phyloP scores from a whole-genome alignment of 768 basidiomycete species.

The Myochromella boudieri region DNA sequence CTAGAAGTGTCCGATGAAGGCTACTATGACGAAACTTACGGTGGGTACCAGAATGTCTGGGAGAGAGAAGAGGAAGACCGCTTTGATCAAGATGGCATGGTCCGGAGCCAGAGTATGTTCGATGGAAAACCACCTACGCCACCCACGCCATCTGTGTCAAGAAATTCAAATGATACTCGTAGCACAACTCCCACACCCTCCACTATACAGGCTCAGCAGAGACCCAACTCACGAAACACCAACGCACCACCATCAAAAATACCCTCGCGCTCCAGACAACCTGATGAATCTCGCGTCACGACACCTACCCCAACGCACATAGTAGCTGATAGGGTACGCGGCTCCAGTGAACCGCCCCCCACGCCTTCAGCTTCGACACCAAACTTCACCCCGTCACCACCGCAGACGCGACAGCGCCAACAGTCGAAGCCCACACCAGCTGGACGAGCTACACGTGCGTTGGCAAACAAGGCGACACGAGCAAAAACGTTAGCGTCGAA shows the following conservation, averaged over 20 bases:
- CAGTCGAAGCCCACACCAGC: conserved; percentile 26
- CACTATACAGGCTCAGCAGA: conserved; percentile 19
- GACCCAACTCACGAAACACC: conserved; percentile 32
- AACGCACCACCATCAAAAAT: conserved; percentile 36
- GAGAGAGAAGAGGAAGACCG: conserved; percentile 3
- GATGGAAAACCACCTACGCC: not conserved
- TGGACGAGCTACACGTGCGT: conserved; percentile 29
- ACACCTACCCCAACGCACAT: conserved; percentile 39
- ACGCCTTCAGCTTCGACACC: conserved; percentile 33
- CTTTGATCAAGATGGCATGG: conserved; percentile 9
- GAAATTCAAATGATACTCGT: conserved; percentile 28
- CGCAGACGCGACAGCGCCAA: conserved; percentile 27
- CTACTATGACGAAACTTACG: conserved; percentile 22
- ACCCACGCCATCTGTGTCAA: conserved; percentile 19
- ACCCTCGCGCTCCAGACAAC: conserved; percentile 39
- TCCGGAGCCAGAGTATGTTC: not conserved
- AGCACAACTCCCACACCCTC: conserved; percentile 44
- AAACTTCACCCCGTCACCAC: conserved; percentile 23
- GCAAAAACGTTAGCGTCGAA: conserved; percentile 41
- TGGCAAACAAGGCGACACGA: conserved; percentile 31
- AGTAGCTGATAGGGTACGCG: conserved; percentile 26
- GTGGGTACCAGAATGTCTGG: conserved; percentile 24
- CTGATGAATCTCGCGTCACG: conserved; percentile 46
- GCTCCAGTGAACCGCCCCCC: conserved; percentile 36
- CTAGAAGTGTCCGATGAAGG: conserved; percentile 54